A percentile compares a stretch with the other conserved stretches of the same genome.
phyloP scores from a whole-genome alignment of 345 rosid species.

The Adansonia digitata region DNA sequence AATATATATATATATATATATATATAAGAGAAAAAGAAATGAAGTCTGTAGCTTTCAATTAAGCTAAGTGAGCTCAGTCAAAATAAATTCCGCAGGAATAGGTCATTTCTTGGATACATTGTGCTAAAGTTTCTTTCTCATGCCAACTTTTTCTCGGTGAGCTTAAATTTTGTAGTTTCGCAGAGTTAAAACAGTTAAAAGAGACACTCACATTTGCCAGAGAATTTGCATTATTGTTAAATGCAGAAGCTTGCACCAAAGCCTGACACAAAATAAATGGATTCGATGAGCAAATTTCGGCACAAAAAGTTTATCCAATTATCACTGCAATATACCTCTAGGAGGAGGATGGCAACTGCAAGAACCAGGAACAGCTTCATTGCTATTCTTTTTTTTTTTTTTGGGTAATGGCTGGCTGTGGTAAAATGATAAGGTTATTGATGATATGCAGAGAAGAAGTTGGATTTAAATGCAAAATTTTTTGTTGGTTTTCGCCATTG shows the following conservation, averaged over 20 bases:
- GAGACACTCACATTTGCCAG: conserved; percentile 16
- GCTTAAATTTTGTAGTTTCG: no score
- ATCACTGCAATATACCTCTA: conserved; percentile 19
- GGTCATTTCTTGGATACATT: not conserved
- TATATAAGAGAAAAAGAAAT: not conserved
- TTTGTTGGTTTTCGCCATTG: not conserved
- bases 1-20: no score
- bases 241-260: conserved; percentile 15
- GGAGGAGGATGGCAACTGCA: conserved; percentile 16
- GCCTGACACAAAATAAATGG: conserved; percentile 16
- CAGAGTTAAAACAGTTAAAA: not conserved
- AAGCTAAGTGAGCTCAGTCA: no score
- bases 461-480: not conserved
- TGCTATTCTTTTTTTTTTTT: no score
- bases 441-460: not conserved
- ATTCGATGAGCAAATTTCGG: not conserved
- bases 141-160: not conserved
- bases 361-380: conserved; percentile 32
- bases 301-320: not conserved
- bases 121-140: not conserved
- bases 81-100: no score
- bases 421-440: conserved; percentile 11
- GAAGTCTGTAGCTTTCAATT: no score
- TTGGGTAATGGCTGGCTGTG: not conserved
- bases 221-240: conserved; percentile 9